phyloP scores from a whole-genome alignment of 2,329 filamentous ascomycete species.

The Cyphellophora europaea region DNA sequence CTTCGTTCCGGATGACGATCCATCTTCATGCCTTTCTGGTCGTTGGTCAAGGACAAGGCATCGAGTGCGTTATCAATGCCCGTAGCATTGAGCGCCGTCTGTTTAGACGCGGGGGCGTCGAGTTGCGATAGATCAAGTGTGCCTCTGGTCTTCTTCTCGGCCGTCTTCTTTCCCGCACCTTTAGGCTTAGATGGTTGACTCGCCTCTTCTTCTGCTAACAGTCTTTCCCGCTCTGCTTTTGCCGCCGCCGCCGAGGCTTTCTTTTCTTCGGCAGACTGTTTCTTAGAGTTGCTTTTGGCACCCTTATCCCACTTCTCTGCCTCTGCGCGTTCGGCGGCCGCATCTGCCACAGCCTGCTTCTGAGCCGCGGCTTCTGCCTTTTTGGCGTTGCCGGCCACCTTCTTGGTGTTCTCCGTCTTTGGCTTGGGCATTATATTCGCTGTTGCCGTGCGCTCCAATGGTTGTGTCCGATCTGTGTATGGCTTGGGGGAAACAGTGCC shows the following conservation, averaged over 20 bases:
- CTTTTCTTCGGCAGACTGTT: constrained; percentile 80
- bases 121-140: constrained; percentile 64
- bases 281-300: constrained; percentile 74
- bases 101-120: constrained; percentile 48
- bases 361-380: constrained; percentile 80
- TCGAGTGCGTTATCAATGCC: constrained; percentile 93
- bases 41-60: constrained; percentile 61
- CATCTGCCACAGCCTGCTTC: constrained; percentile 64
- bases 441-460: not conserved
- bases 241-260: constrained; percentile 74
- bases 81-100: constrained; percentile 62
- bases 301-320: constrained; percentile 76
- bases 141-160: constrained; percentile 46
- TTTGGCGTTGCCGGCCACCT: constrained; percentile 72
- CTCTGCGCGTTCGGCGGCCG: constrained; percentile 58
- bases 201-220: constrained; percentile 74
- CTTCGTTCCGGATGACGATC: constrained; percentile 83
- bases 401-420: constrained; percentile 68
- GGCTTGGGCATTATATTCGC: not conserved
- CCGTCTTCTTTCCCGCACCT: constrained; percentile 41
- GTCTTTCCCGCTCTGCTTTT: constrained; percentile 83
- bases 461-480: not conserved
- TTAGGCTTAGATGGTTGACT: constrained; percentile 53
- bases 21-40: constrained; percentile 55
- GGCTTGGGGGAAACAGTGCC: not conserved